A percentile compares a stretch with the other conserved stretches of the same genome.
Evolutionary conservation across 2,329 filamentous ascomycete genomes (phyloP).

Genomic region (Microascus cirrosus): DNA sequence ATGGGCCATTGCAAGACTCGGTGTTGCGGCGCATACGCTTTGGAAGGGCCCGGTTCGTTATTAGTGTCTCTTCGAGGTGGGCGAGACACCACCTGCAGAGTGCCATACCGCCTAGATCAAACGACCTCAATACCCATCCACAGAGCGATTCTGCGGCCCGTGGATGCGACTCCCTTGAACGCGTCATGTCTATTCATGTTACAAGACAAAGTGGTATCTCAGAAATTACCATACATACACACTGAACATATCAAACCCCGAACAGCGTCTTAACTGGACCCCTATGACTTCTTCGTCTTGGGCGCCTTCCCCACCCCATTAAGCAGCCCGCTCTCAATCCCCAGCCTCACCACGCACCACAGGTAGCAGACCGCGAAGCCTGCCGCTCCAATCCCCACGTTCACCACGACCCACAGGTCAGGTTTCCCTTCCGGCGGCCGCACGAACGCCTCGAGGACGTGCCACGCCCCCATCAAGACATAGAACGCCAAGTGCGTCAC

Average conservation of each 20-base stretch:
- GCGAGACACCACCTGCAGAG: too few relatives aligned
- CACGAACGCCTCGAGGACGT: slow-evolving; percentile 60
- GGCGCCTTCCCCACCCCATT: slow-evolving; percentile 17
- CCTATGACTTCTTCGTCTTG: slow-evolving; percentile 22
- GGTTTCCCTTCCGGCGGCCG: slow-evolving; percentile 65
- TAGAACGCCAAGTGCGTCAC: slow-evolving; percentile 71
- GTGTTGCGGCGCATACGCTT: too few relatives aligned
- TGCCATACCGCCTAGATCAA: too few relatives aligned
- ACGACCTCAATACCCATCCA: too few relatives aligned
- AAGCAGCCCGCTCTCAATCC: slow-evolving; percentile 46
- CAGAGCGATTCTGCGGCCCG: too few relatives aligned
- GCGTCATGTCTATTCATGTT: neutral
- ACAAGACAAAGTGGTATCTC: neutral
- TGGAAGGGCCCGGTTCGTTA: too few relatives aligned
- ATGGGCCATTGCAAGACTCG: too few relatives aligned
- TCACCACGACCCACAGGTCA: slow-evolving; percentile 88
- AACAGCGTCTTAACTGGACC: neutral
- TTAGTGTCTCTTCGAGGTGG: too few relatives aligned
- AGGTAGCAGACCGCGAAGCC: slow-evolving; percentile 83
- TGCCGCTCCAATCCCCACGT: slow-evolving; percentile 74
- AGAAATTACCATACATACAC: neutral
- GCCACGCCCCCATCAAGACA: slow-evolving; percentile 67
- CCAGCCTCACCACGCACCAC: slow-evolving; percentile 72
- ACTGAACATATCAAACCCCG: neutral
- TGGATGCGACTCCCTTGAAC: neutral